Percentiles rank a stretch among this genome's conserved stretches.
Evolutionary conservation across 2,329 filamentous ascomycete species (phyloP).

Genomic region (Kalaharituber pfeilii): DNA sequence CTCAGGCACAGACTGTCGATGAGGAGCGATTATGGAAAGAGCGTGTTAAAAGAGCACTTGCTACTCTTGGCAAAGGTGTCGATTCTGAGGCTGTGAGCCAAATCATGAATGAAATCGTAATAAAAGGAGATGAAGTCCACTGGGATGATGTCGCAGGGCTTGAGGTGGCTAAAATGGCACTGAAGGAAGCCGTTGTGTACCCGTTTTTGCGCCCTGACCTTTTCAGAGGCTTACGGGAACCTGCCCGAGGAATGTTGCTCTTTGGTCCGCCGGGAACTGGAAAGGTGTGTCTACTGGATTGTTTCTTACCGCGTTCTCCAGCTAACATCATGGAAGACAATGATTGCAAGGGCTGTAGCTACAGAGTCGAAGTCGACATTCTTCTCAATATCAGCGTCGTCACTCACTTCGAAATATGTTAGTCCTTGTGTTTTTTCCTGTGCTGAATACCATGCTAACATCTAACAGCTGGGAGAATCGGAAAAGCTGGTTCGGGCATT

Average conservation of each 20-base stretch:
- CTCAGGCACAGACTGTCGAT: background rate
- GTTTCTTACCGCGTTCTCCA: background rate
- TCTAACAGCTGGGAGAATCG: slow-evolving; percentile 54
- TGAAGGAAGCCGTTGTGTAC: slow-evolving; percentile 93
- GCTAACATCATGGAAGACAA: slow-evolving; percentile 49
- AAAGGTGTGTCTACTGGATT: background rate
- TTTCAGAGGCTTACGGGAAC: slow-evolving; percentile 88
- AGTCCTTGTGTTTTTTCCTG: slow-evolving; percentile 1
- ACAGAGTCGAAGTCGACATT: slow-evolving; percentile 91
- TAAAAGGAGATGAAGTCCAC: slow-evolving; percentile 83
- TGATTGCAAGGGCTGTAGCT: slow-evolving; percentile 85
- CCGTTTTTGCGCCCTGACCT: slow-evolving; percentile 88
- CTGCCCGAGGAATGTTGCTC: slow-evolving; percentile 82
- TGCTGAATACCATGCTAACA: background rate
- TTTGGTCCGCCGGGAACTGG: slow-evolving; percentile 96
- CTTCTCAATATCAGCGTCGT: slow-evolving; percentile 91
- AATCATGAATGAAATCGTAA: slow-evolving; percentile 89
- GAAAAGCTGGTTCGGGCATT: slow-evolving; percentile 90
- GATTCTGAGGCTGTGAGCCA: slow-evolving; percentile 72
- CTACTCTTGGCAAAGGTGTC: slow-evolving; percentile 62
- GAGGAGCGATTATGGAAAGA: slow-evolving; percentile 35
- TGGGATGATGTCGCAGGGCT: slow-evolving; percentile 90
- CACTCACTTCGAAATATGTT: slow-evolving; percentile 75
- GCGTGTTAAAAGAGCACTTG: slow-evolving; percentile 48
- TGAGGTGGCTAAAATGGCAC: slow-evolving; percentile 71